Conservation (phyloP, 345 rosid species). For the Lumnitzera racemosa region DNA sequence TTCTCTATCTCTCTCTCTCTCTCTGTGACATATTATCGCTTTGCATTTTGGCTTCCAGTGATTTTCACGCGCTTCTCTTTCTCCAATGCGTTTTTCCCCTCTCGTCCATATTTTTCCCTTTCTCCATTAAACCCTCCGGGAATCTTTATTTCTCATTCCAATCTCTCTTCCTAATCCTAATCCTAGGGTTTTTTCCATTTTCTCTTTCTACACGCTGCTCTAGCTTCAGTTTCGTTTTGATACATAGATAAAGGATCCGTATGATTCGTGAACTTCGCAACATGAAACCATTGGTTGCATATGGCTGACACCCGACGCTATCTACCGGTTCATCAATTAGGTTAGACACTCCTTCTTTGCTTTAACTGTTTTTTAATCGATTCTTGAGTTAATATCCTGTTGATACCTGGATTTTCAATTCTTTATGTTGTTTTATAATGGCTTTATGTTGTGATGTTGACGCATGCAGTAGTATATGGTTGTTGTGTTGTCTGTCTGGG, state of each 20-base stretch:
- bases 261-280: neutral
- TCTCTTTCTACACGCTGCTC: slow-evolving; percentile 1
- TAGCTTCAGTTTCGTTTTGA: too few relatives aligned
- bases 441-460: neutral
- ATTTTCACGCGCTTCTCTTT: too few relatives aligned
- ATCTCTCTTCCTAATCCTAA: neutral
- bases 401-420: neutral
- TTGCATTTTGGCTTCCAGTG: too few relatives aligned
- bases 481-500: neutral
- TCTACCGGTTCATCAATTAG: slow-evolving; percentile 24
- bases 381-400: slow-evolving; percentile 1
- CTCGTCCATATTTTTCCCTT: too few relatives aligned
- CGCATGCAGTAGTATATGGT: neutral
- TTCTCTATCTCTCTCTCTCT: too few relatives aligned
- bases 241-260: too few relatives aligned
- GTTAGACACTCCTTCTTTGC: slow-evolving; percentile 8
- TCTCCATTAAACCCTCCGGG: too few relatives aligned
- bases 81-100: too few relatives aligned
- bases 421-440: neutral
- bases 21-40: too few relatives aligned
- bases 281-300: slow-evolving; percentile 2
- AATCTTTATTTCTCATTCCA: neutral
- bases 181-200: slow-evolving; percentile 6
- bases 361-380: neutral
- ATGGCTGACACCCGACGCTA: slow-evolving; percentile 36